Conservation (phyloP, 192 early-diverging fungal genomes). For the Mortierella hygrophila region DNA sequence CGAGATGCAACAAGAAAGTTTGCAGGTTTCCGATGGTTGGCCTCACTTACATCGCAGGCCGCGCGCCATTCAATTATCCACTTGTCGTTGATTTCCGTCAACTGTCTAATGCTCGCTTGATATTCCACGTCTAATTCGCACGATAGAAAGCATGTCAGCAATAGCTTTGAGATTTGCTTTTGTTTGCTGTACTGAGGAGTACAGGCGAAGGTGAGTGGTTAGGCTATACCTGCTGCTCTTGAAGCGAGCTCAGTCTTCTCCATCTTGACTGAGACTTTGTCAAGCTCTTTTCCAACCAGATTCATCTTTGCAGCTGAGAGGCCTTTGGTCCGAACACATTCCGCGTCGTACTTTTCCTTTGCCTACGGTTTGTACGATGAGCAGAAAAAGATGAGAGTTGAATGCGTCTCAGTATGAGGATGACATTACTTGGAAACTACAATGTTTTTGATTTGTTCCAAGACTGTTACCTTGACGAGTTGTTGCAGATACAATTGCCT, state of each 20-base stretch:
- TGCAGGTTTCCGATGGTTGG: neutral
- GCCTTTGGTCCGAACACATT: conserved; percentile 54
- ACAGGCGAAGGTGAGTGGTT: neutral
- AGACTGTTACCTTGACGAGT: conserved; percentile 54
- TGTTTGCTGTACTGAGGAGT: neutral
- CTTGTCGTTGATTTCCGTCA: conserved; percentile 59
- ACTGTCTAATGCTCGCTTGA: conserved; percentile 60
- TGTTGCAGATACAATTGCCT: conserved; percentile 63
- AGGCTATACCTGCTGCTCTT: conserved; percentile 46
- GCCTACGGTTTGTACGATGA: conserved; percentile 33
- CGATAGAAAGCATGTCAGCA: neutral
- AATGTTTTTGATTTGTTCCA: neutral
- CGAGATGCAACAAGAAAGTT: neutral
- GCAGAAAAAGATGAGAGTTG: too few species aligned
- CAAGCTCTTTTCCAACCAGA: conserved; percentile 57
- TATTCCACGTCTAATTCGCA: conserved; percentile 63
- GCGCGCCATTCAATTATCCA: conserved; percentile 68
- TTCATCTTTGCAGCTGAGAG: conserved; percentile 48
- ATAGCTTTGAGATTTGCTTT: neutral
- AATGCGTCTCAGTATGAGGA: too few species aligned
- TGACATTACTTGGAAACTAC: neutral
- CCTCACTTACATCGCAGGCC: conserved; percentile 66
- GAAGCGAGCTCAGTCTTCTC: conserved; percentile 58
- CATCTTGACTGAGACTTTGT: conserved; percentile 55
- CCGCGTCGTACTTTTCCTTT: conserved; percentile 60